phyloP scores from a whole-genome alignment of 305 asterid species.

The Solanum chacoense region DNA sequence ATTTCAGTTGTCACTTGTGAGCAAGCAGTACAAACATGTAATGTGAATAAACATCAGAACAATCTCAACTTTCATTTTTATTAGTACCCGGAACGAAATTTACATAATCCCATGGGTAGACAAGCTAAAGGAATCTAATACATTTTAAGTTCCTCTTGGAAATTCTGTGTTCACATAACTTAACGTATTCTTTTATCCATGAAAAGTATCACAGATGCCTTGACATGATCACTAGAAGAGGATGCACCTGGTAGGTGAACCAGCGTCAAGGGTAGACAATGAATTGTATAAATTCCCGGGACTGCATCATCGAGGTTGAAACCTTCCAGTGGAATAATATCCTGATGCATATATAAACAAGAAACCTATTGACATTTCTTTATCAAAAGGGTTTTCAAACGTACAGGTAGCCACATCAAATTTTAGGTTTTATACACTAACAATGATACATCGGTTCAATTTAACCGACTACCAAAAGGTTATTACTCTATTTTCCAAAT shows the following conservation, averaged over 20 bases:
- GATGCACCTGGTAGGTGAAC: constrained; percentile 11
- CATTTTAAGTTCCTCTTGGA: background rate
- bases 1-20: too few relatives aligned
- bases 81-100: background rate
- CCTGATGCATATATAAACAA: background rate
- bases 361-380: background rate
- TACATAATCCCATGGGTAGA: background rate
- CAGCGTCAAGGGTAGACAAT: constrained; percentile 16
- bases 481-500: background rate
- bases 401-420: background rate
- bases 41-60: background rate
- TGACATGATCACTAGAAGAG: background rate
- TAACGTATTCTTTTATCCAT: background rate
- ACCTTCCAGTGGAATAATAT: constrained; percentile 16
- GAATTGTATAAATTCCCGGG: constrained; percentile 7
- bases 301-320: constrained; percentile 3
- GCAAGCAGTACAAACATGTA: background rate
- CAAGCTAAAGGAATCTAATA: background rate
- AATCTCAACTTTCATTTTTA: background rate
- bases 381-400: background rate
- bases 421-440: background rate
- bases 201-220: background rate
- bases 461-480: background rate
- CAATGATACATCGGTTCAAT: background rate
- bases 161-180: background rate